These are phyloP conservation scores for Aulographum hederae DNA, from an alignment of 2,329 filamentous ascomycete species.

Conservation along the genomic window DNA sequence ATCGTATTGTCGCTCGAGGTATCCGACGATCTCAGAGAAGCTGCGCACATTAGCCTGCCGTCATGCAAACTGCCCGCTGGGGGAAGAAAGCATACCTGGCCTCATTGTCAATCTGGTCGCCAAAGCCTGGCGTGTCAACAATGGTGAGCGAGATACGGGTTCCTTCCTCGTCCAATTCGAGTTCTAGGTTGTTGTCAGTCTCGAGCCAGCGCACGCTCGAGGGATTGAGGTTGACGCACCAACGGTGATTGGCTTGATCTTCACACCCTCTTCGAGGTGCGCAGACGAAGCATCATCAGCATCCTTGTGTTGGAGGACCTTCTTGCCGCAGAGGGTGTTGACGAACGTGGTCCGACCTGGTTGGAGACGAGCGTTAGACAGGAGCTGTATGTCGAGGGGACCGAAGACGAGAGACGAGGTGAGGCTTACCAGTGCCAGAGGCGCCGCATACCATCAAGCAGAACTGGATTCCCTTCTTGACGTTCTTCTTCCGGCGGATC, in stretches of 20 bases:
- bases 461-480: constrained; percentile 99
- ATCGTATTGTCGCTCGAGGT: constrained; percentile 98
- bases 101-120: constrained; percentile 98
- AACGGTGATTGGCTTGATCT: constrained; percentile 96
- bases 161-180: constrained; percentile 94
- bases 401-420: constrained; percentile 7
- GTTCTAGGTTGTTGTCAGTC: constrained; percentile 34
- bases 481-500: constrained; percentile 99
- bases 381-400: constrained; percentile 5
- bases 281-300: constrained; percentile 76
- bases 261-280: constrained; percentile 88
- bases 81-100: constrained; percentile 49
- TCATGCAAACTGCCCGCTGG: not conserved
- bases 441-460: constrained; percentile 99
- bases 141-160: constrained; percentile 96
- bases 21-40: constrained; percentile 94
- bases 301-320: constrained; percentile 80
- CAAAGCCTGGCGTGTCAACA: constrained; percentile 94
- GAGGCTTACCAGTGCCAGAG: constrained; percentile 70
- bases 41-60: constrained; percentile 24
- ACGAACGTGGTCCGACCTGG: constrained; percentile 94
- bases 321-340: constrained; percentile 95
- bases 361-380: too few species aligned
- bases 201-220: not conserved
- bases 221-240: constrained; percentile 36